Evolutionary conservation across 768 basidiomycete species (phyloP), one percentile per base, ranked within the genome.

Genomic region (Leccinum variicolor): DNA sequence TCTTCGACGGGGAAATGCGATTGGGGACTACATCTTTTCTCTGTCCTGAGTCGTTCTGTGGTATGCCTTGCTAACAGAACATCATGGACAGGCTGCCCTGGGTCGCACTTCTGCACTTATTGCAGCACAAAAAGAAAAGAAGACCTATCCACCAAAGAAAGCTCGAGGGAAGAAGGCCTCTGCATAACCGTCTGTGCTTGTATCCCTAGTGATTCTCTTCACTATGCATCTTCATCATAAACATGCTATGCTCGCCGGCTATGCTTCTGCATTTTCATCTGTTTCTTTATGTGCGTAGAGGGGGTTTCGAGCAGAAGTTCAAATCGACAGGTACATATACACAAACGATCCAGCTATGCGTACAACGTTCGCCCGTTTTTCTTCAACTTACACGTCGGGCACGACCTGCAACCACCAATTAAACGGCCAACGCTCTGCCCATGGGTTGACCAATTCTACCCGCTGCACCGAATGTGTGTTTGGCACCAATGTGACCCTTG

Each of bases 91-190:
- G 90, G 87, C 87, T 59, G 79, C 85, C 60, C 81, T 93, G 48
- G 89, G 86, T 50, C 89, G 91, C 60, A 82, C 85, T 26, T 90
- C 89, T 59, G 87, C 89, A 45, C 79, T 92, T 60, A 62, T 86
- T 55, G 81, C 79, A 26, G 74, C 89, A 53, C 87, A 90, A 76
- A 84, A 81, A 69, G 85, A 87, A 72, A 87, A 82, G 73, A 90
- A 88, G 74, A 68, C 82, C 11, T 65, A 73, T 62, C 88, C 81
- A 67, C 76, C 82, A 50, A 90, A 84, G 81, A 91, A 90, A 77
- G 60, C 76, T 60, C 80, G 90, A 66, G 89, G 90, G 55, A 86
- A 84, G 79, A 90, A 89, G 75, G 71, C 65, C 19, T 28, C 55
- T 31, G 61, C 60, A 65, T 70, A 57, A 73, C 31, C 54, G 33